A percentile compares a stretch with the other conserved stretches of the same genome.
These are phyloP conservation scores for Peronospora tabacina DNA, from an alignment of 352 stramenopile genomes.

Conservation along the genomic window DNA sequence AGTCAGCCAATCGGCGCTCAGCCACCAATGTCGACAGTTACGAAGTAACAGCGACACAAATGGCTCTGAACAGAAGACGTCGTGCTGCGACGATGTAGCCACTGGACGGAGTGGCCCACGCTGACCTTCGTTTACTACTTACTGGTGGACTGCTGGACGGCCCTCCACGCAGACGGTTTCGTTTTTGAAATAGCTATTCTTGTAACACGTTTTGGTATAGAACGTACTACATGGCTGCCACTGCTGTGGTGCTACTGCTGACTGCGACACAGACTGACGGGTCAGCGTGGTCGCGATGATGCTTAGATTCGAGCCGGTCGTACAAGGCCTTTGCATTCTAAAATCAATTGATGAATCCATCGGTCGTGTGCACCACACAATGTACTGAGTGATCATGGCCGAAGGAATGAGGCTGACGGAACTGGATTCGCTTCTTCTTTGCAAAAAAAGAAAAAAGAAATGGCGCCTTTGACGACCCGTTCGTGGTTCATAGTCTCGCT, in stretches of 20 bases:
- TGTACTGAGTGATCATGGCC: neutral
- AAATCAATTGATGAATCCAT: neutral
- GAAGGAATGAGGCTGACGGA: neutral
- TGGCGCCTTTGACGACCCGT: too few species aligned
- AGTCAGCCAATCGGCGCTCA: conserved; percentile 4
- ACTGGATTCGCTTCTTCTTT: neutral
- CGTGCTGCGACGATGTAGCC: conserved; percentile 10
- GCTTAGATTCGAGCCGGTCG: neutral
- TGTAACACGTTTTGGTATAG: conserved; percentile 4
- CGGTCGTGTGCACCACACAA: neutral
- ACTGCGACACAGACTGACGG: neutral
- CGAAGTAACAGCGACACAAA: conserved; percentile 11
- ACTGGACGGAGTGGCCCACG: neutral
- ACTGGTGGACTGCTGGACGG: neutral
- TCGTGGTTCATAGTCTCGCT: too few species aligned
- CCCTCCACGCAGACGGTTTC: conserved; percentile 17
- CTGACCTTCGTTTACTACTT: conserved; percentile 7
- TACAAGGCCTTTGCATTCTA: neutral
- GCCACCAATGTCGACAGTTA: conserved; percentile 13
- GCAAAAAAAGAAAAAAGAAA: too few species aligned
- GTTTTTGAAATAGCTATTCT: conserved; percentile 1
- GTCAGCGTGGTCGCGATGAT: too few species aligned
- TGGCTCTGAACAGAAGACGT: neutral
- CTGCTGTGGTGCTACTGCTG: neutral
- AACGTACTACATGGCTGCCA: neutral